Evolutionary conservation across 1,284 basidiomycete species (phyloP).

Genomic region (Clitocybe nebularis): DNA sequence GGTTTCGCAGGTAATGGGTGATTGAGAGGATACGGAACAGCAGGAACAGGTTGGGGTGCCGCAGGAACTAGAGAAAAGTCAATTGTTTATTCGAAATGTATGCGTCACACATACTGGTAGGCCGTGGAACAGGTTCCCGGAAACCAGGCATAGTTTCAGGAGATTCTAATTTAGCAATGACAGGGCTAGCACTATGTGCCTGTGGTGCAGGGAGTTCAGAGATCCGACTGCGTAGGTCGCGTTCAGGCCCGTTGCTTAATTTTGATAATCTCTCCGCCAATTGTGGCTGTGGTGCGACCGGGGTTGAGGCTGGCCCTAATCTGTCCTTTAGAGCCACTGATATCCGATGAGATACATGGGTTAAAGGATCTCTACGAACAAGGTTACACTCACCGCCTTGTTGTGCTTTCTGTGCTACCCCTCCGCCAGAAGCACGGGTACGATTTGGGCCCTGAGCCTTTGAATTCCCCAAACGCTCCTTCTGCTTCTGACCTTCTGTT

Average conservation of each 20-base stretch:
- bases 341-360: too few relatives aligned
- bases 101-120: not conserved
- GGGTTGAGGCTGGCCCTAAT: conserved; percentile 9
- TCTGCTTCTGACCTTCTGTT: too few relatives aligned
- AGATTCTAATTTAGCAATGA: too few relatives aligned
- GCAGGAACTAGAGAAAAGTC: too few relatives aligned
- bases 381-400: too few relatives aligned
- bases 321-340: conserved; percentile 14
- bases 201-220: conserved; percentile 5
- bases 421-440: too few relatives aligned
- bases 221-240: conserved; percentile 16
- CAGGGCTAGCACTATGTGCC: conserved; percentile 4
- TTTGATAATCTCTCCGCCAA: conserved; percentile 2
- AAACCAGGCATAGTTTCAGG: not conserved
- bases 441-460: too few relatives aligned
- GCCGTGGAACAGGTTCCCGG: not conserved
- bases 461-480: too few relatives aligned
- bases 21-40: conserved; percentile 15
- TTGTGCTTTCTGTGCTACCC: too few relatives aligned
- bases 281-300: not conserved
- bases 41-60: too few relatives aligned
- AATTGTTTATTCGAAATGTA: too few relatives aligned
- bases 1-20: conserved; percentile 27
- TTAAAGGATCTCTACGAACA: too few relatives aligned
- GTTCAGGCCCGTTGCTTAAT: conserved; percentile 2